A percentile compares a stretch with the other conserved stretches of the same genome.
Conservation (phyloP, 2,329 filamentous ascomycete genomes). For the Calonectria pseudoreteaudii region DNA sequence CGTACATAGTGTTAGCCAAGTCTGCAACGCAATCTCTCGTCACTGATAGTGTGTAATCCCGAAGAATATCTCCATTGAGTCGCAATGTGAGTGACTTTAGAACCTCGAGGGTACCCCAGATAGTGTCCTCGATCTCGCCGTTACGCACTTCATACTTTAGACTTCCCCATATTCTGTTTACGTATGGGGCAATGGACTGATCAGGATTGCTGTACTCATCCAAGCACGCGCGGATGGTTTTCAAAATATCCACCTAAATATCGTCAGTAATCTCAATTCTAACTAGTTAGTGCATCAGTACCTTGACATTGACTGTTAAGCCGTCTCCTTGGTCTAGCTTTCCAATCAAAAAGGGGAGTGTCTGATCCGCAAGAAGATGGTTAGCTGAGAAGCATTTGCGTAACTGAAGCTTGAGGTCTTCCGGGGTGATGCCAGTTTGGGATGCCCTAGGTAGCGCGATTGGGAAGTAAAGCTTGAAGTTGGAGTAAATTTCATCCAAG, state of each 20-base stretch:
- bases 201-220: conserved; percentile 60
- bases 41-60: conserved; percentile 60
- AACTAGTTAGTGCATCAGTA: conserved; percentile 24
- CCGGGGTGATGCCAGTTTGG: conserved; percentile 65
- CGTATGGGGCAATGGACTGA: conserved; percentile 61
- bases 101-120: conserved; percentile 67
- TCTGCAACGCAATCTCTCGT: conserved; percentile 67
- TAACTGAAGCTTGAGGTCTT: conserved; percentile 66
- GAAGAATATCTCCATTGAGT: conserved; percentile 58
- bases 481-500: conserved; percentile 62
- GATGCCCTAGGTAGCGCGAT: conserved; percentile 66
- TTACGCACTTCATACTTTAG: conserved; percentile 73
- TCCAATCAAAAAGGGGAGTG: conserved; percentile 66
- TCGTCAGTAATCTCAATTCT: conserved; percentile 18
- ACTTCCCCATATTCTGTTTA: conserved; percentile 67
- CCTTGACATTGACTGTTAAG: conserved; percentile 69
- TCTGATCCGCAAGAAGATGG: conserved; percentile 56
- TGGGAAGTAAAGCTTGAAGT: conserved; percentile 71
- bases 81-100: conserved; percentile 61
- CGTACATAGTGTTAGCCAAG: conserved; percentile 64
- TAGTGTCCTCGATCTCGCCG: conserved; percentile 68
- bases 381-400: conserved; percentile 66
- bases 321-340: conserved; percentile 71
- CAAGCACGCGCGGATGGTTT: conserved; percentile 66
- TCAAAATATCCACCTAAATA: conserved; percentile 64